Evolutionary conservation across 148 eudicot genomes (phyloP).

Genomic region (Camellia sinensis): DNA sequence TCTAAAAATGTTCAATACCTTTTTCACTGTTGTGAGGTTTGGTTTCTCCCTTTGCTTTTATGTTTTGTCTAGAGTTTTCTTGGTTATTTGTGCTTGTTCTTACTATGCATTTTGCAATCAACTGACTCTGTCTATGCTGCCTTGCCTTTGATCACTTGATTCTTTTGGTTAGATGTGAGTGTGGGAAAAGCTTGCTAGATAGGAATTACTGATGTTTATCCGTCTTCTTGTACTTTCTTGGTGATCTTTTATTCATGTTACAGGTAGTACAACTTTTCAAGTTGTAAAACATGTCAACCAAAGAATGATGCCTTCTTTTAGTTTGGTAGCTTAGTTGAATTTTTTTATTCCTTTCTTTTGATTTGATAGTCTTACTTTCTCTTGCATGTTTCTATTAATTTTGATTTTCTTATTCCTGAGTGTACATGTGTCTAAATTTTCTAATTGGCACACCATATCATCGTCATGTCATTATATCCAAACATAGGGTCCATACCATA

Average conservation of each 20-base stretch:
- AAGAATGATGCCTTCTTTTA: not conserved
- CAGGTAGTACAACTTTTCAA: not conserved
- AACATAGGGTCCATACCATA: no score
- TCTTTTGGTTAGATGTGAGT: not conserved
- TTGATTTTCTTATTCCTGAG: no score
- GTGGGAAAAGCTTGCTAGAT: not conserved
- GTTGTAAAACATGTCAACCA: slow-evolving; percentile 8
- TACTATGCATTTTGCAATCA: not conserved
- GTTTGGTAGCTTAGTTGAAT: not conserved
- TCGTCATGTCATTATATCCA: no score
- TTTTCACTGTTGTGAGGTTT: slow-evolving; percentile 67
- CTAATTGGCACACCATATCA: no score
- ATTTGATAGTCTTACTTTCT: not conserved
- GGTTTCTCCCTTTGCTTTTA: slow-evolving; percentile 6
- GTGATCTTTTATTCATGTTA: not conserved
- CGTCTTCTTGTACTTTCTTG: slow-evolving; percentile 3
- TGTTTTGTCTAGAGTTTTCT: slow-evolving; percentile 9
- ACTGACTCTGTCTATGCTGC: not conserved
- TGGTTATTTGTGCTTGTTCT: not conserved
- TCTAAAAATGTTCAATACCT: slow-evolving; percentile 62
- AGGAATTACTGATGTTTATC: not conserved
- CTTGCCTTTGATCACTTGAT: slow-evolving; percentile 14
- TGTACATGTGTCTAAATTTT: no score
- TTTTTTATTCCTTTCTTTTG: not conserved
- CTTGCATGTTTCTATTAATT: no score